Conservation (phyloP, 441 rosid genomes). For the Erysimum cheiri region DNA sequence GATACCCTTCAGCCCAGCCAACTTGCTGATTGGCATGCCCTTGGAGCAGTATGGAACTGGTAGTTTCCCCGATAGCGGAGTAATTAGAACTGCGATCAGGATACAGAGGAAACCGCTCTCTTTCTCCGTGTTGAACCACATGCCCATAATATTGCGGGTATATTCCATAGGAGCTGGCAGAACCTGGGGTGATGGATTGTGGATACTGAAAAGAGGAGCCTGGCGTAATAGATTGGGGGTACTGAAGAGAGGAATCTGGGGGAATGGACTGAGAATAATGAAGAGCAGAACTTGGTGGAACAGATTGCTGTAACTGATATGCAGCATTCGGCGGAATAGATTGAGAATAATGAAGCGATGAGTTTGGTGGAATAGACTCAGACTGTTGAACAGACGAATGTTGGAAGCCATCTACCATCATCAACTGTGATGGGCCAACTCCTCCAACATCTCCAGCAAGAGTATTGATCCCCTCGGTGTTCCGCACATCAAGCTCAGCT, state of each 20-base stretch:
- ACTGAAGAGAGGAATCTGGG: conserved; percentile 35
- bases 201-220: conserved; percentile 38
- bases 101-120: conserved; percentile 48
- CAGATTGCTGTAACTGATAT: conserved; percentile 38
- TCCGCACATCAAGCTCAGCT: conserved; percentile 38
- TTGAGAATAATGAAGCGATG: conserved; percentile 46
- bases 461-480: conserved; percentile 29
- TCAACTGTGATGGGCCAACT: conserved; percentile 28
- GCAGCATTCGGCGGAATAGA: conserved; percentile 29
- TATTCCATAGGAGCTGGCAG: conserved; percentile 55
- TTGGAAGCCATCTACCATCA: conserved; percentile 33
- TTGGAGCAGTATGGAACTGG: conserved; percentile 50
- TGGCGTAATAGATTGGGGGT: conserved; percentile 34
- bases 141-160: conserved; percentile 57
- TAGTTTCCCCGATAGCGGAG: conserved; percentile 48
- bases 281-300: conserved; percentile 40
- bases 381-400: conserved; percentile 36
- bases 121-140: conserved; percentile 56
- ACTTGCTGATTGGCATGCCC: conserved; percentile 54
- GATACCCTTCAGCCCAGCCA: conserved; percentile 52
- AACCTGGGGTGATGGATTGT: conserved; percentile 42
- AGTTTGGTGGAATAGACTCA: conserved; percentile 43
- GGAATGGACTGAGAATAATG: conserved; percentile 44
- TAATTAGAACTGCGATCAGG: conserved; percentile 50
- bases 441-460: conserved; percentile 37